Evolutionary conservation across 2,329 filamentous ascomycete genomes (phyloP).

Genomic region (Didymella segeticola): DNA sequence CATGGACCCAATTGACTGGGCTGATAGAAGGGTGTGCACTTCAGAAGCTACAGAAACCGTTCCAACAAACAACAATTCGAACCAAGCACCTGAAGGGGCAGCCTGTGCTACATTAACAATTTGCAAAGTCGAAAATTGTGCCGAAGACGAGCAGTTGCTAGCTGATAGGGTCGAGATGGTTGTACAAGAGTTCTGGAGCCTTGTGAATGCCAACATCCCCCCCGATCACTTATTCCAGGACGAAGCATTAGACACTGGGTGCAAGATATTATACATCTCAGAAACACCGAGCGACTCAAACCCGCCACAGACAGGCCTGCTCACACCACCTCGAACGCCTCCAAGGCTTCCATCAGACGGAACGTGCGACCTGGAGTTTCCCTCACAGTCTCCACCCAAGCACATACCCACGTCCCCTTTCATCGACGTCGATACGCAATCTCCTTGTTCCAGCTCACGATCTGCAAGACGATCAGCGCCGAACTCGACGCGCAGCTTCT

Average conservation of each 20-base stretch:
- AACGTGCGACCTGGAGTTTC: neutral
- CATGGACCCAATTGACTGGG: neutral
- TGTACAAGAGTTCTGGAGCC: neutral
- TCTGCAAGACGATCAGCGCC: neutral
- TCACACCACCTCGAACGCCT: neutral
- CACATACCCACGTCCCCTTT: neutral
- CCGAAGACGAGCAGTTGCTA: neutral
- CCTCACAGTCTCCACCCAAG: no score
- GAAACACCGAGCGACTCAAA: neutral
- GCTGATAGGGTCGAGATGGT: neutral
- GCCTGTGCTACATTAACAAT: no score
- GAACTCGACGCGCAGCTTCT: slow-evolving; percentile 1
- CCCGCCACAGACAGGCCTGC: neutral
- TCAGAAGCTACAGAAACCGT: neutral
- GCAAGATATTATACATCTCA: neutral
- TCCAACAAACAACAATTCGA: neutral
- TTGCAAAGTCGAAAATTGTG: neutral
- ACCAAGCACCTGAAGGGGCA: neutral
- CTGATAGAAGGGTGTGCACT: neutral
- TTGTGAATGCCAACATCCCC: neutral
- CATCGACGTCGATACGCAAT: neutral
- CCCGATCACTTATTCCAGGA: no score
- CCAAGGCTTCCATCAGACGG: neutral
- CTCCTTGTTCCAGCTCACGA: no score
- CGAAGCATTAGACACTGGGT: neutral